These are phyloP conservation scores for Cladosporium cucumerinum DNA, from an alignment of 2,329 filamentous ascomycete genomes.

Conservation along the genomic window DNA sequence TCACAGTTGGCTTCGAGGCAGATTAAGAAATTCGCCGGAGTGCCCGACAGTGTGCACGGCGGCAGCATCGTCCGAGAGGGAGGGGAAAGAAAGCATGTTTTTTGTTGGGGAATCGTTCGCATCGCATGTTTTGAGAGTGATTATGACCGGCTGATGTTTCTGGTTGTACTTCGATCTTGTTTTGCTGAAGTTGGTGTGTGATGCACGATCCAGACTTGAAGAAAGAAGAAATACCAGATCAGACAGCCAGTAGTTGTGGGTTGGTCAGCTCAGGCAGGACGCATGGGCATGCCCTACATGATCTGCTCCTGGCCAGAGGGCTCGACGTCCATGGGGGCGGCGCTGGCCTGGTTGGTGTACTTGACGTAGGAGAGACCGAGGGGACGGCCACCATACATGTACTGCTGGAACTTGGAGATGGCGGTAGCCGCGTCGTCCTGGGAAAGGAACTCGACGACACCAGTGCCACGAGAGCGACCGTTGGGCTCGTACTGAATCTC, in stretches of 20 bases:
- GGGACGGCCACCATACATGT: slow-evolving; percentile 93
- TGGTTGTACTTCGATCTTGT: not conserved
- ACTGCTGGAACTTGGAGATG: slow-evolving; percentile 95
- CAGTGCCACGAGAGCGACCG: slow-evolving; percentile 88
- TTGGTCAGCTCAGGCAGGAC: not conserved
- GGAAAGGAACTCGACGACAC: slow-evolving; percentile 90
- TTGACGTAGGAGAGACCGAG: slow-evolving; percentile 92
- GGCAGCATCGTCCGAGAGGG: not conserved
- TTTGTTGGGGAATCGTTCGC: not conserved
- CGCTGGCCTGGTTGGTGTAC: slow-evolving; percentile 68
- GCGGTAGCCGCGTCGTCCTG: slow-evolving; percentile 84
- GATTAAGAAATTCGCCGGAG: not conserved
- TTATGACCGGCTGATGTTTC: not conserved
- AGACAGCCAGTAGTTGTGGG: slow-evolving; percentile 5
- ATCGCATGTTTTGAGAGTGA: slow-evolving; percentile 1
- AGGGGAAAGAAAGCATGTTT: not conserved
- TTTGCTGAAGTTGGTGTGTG: not conserved
- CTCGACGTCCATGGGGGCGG: slow-evolving; percentile 71
- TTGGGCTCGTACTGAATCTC: slow-evolving; percentile 99
- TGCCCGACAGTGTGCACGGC: not conserved
- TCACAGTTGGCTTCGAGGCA: not conserved
- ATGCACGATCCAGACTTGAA: not conserved
- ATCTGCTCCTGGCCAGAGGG: slow-evolving; percentile 82
- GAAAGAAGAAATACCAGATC: not conserved
- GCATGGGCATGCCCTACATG: slow-evolving; percentile 20